Evolutionary conservation across 2,329 filamentous ascomycete species (phyloP), one percentile per base, ranked within the genome.

Genomic region (Alternaria conjuncta): DNA sequence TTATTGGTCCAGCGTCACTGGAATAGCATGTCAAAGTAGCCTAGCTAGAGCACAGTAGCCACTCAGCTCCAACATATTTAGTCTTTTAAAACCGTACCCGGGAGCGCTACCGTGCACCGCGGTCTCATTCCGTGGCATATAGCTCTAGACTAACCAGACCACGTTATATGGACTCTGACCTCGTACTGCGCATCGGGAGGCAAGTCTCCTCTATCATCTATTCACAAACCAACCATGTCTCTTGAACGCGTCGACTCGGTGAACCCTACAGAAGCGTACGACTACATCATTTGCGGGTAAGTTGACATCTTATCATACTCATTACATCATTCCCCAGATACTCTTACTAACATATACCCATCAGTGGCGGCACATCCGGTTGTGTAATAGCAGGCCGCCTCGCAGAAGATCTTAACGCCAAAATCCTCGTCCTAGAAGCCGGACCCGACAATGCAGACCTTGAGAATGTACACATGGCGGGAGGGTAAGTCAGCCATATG

Each of bases 381-480:
- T 84, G 83, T 67, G 84, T 85, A 2, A 80, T 85, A 32, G 84
- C 84, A 21, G 82, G 79, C 12, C 82, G 84, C 13, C 76, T 85
- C 3, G 82, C 83, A 0, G 83, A 85, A 67, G 81, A 84, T 32
- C 73, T 75, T 3, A 75, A 82, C 57, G 71, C 80, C 6, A 79
- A 69, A 5, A 73, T 85, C 18, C 78, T 84, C 11, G 72, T 85
- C 12, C 71, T 85, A n/a, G 84, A 85, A 70, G 84, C 84, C 13
- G 84, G 84, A 2, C 81, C 80, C 10, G 80, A 84, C 63, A 84
- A 70, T 67, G 68, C 67, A 10, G 69, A 84, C 36, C 74, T 86
- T 0, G 84, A 85, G 47, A 85, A 84, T 57, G 82, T 83, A 3
- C 79, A 85, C 57, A 86, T 86, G 84, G 79, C 80, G 6, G 85